These are phyloP conservation scores for Allium cepa DNA, from an alignment of 106 monocot species.

Conservation along the genomic window DNA sequence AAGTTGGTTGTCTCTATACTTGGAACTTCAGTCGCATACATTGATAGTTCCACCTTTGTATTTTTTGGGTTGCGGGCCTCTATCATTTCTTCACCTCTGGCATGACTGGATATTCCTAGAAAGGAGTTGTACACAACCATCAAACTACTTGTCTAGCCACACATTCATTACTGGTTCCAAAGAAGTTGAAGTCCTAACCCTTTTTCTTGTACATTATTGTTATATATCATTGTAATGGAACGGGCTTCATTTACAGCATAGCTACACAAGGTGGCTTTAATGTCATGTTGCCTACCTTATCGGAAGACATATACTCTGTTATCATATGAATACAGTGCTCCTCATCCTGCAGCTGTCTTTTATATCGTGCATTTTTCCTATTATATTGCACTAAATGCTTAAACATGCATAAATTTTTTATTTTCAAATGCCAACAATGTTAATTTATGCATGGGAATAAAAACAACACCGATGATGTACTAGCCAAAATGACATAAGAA, in stretches of 20 bases:
- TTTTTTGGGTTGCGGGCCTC: no score
- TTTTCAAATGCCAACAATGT: no score
- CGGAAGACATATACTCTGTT: not conserved
- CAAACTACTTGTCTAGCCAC: not conserved
- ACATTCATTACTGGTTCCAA: not conserved
- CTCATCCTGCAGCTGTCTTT: not conserved
- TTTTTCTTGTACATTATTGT: not conserved
- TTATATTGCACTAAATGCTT: no score
- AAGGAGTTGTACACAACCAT: not conserved
- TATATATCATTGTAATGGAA: not conserved
- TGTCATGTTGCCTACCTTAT: not conserved
- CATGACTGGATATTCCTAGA: not conserved
- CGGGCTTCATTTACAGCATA: not conserved
- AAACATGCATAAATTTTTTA: no score
- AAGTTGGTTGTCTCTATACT: no score
- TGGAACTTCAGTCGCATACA: no score
- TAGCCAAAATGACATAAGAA: not conserved
- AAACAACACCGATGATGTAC: not conserved
- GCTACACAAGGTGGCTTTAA: not conserved
- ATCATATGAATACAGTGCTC: not conserved
- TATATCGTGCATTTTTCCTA: no score
- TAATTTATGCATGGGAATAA: no score
- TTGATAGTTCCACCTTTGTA: no score
- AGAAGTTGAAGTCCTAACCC: not conserved
- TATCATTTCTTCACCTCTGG: not conserved